phyloP scores from a whole-genome alignment of 495 filamentous ascomycete genomes.

The Aspergillus saccharolyticus region DNA sequence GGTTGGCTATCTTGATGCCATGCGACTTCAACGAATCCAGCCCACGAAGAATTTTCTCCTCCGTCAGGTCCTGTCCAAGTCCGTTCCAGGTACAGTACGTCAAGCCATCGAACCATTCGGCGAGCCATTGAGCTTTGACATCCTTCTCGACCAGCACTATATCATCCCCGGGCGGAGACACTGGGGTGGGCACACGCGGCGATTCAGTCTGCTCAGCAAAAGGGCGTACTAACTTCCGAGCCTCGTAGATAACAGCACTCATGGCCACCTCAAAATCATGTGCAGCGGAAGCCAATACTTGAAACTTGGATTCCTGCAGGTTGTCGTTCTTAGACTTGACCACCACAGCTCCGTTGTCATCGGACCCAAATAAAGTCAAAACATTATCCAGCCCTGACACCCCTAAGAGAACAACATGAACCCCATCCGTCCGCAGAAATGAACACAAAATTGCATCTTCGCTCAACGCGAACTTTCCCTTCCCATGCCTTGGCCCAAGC shows the following conservation, averaged over 20 bases:
- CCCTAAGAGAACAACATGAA: conserved; percentile 75
- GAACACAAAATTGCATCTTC: conserved; percentile 78
- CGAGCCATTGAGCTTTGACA: conserved; percentile 63
- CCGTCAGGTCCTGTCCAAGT: conserved; percentile 74
- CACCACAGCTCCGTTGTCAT: conserved; percentile 58
- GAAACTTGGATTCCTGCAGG: conserved; percentile 43
- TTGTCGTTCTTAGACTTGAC: conserved; percentile 72
- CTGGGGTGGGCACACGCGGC: conserved; percentile 13
- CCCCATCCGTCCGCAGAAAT: conserved; percentile 69
- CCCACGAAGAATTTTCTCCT: conserved; percentile 71
- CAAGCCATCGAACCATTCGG: conserved; percentile 85
- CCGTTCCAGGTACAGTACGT: conserved; percentile 91
- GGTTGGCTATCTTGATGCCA: conserved; percentile 67
- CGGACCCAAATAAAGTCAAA: conserved; percentile 63
- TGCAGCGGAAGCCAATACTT: conserved; percentile 67
- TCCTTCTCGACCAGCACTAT: conserved; percentile 41
- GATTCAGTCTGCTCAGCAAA: conserved; percentile 16
- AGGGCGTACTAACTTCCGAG: conserved; percentile 60
- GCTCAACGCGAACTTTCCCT: conserved; percentile 54
- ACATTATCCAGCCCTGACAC: conserved; percentile 73
- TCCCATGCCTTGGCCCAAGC: conserved; percentile 84
- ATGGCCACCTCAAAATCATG: conserved; percentile 71
- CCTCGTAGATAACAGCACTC: conserved; percentile 79
- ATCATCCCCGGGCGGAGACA: conserved; percentile 37
- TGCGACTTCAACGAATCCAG: conserved; percentile 64